Conservation (phyloP, 495 filamentous ascomycete species). For the Tuber calosporum region DNA sequence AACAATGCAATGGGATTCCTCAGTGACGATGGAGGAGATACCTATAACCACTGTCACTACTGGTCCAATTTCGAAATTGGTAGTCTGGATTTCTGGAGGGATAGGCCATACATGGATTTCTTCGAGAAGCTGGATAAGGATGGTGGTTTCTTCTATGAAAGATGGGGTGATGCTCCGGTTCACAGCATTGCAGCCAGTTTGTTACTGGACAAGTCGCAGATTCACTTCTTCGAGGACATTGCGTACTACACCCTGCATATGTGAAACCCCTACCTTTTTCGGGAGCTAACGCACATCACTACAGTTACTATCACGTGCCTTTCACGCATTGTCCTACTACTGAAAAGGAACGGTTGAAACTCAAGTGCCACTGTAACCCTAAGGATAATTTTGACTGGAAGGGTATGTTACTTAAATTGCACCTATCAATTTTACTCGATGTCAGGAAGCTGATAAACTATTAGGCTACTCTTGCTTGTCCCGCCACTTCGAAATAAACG, state of each 20-base stretch:
- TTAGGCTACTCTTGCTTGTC: slow-evolving; percentile 57
- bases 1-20: slow-evolving; percentile 85
- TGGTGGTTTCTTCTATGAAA: slow-evolving; percentile 88
- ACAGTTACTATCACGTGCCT: slow-evolving; percentile 87
- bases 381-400: slow-evolving; percentile 99
- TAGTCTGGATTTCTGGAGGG: slow-evolving; percentile 74
- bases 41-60: slow-evolving; percentile 95
- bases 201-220: slow-evolving; percentile 79
- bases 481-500: slow-evolving; percentile 73
- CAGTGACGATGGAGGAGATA: slow-evolving; percentile 80
- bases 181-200: slow-evolving; percentile 89
- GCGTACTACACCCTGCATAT: slow-evolving; percentile 44
- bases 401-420: slow-evolving; percentile 54
- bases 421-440: background rate
- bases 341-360: slow-evolving; percentile 68
- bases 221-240: slow-evolving; percentile 98
- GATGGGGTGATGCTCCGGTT: slow-evolving; percentile 86
- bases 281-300: slow-evolving; percentile 8
- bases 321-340: slow-evolving; percentile 95
- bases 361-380: slow-evolving; percentile 89
- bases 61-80: slow-evolving; percentile 94
- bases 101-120: slow-evolving; percentile 69
- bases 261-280: background rate
- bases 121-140: slow-evolving; percentile 72
- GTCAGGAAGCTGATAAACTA: background rate